Evolutionary conservation across 345 rosid species (phyloP).

Genomic region (Draba incana): DNA sequence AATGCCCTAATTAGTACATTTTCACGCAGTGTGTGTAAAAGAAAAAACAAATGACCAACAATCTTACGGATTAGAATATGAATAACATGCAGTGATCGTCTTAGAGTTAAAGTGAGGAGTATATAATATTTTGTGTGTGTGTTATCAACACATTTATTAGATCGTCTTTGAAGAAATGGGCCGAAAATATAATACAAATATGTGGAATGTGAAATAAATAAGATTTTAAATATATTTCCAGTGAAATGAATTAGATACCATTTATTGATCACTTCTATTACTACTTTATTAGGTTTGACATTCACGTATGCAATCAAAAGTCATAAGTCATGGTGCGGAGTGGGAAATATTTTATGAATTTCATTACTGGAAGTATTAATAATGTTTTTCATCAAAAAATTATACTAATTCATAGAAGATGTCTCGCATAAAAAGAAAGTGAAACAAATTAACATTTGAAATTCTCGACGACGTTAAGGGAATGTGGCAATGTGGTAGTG

Average conservation of each 20-base stretch:
- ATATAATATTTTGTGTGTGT: too few relatives aligned
- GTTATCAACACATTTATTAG: too few relatives aligned
- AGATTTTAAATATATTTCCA: background rate
- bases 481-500: background rate
- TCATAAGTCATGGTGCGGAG: slow-evolving; percentile 31
- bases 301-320: slow-evolving; percentile 30
- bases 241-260: background rate
- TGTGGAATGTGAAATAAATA: background rate
- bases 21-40: slow-evolving; percentile 6
- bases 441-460: background rate
- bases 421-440: too few relatives aligned
- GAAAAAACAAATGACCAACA: background rate
- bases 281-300: slow-evolving; percentile 42
- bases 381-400: too few relatives aligned
- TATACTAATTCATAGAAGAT: too few relatives aligned
- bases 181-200: background rate
- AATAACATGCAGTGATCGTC: too few relatives aligned
- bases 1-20: background rate
- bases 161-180: too few relatives aligned
- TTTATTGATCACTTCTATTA: slow-evolving; percentile 20
- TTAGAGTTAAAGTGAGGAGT: too few relatives aligned
- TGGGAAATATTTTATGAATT: slow-evolving; percentile 22
- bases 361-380: background rate
- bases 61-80: too few relatives aligned
- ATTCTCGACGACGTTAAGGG: background rate